Percentiles rank a stretch among this genome's conserved stretches.
Evolutionary conservation across 106 monocot species (phyloP).

Genomic region (Acorus calamus): DNA sequence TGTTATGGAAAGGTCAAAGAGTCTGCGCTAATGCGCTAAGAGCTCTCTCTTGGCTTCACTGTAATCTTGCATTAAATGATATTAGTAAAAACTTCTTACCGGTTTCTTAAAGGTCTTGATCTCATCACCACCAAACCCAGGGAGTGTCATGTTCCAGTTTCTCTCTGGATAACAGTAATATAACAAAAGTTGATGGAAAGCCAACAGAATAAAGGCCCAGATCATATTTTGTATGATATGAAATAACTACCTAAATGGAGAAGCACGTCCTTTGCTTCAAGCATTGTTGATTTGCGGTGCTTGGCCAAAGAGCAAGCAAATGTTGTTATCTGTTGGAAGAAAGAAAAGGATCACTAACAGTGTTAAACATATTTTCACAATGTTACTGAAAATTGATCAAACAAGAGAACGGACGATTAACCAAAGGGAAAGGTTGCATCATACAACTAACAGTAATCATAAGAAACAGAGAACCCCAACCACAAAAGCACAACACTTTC

Average conservation of each 20-base stretch:
- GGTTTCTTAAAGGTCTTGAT: constrained; percentile 85
- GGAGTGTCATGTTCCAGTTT: constrained; percentile 82
- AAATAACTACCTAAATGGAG: constrained; percentile 69
- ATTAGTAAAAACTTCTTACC: constrained; percentile 24
- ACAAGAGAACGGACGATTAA: too few species aligned
- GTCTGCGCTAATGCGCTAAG: background rate
- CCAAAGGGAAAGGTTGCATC: too few species aligned
- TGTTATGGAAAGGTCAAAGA: background rate
- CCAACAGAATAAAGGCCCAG: background rate
- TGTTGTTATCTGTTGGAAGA: constrained; percentile 44
- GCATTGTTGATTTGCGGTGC: constrained; percentile 72
- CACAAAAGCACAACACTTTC: too few species aligned
- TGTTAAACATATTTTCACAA: background rate
- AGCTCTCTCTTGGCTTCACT: background rate
- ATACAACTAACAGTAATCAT: too few species aligned
- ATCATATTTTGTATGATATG: background rate
- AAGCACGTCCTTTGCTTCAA: constrained; percentile 94
- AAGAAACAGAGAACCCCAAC: too few species aligned
- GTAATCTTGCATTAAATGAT: background rate
- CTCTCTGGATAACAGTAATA: constrained; percentile 39
- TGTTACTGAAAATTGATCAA: too few species aligned
- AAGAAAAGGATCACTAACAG: background rate
- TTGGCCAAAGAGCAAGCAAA: constrained; percentile 89
- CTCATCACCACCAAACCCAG: constrained; percentile 95
- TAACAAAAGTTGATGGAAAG: too few species aligned